Percentiles rank a stretch among this genome's conserved stretches.
These are phyloP conservation scores for Berkeleyomyces basicola DNA, from an alignment of 2,329 filamentous ascomycete species.

Conservation along the genomic window DNA sequence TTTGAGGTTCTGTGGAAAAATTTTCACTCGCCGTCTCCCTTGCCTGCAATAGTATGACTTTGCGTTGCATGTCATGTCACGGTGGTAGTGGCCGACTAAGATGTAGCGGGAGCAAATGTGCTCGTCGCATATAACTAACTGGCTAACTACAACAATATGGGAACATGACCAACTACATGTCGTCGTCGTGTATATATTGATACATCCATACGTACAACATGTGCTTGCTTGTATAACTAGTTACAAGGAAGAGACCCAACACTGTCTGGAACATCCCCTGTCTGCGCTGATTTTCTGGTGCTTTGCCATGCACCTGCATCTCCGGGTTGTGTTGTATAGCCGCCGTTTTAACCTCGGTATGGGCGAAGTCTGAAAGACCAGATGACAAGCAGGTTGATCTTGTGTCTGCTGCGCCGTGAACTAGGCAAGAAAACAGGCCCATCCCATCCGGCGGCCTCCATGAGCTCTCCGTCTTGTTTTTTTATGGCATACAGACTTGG, in stretches of 20 bases:
- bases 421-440: background rate
- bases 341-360: background rate
- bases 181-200: background rate
- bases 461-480: too few relatives aligned
- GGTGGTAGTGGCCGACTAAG: background rate
- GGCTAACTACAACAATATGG: background rate
- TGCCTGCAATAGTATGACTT: background rate
- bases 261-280: background rate
- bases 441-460: too few relatives aligned
- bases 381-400: background rate
- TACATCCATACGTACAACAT: background rate
- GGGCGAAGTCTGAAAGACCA: background rate
- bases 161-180: background rate
- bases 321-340: background rate
- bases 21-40: background rate
- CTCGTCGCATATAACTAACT: background rate
- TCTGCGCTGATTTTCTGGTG: background rate
- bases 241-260: background rate
- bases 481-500: too few relatives aligned
- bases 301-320: constrained; percentile 1
- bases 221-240: background rate
- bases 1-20: background rate
- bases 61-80: background rate
- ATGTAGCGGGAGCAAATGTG: too few relatives aligned
- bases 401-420: background rate